phyloP scores from a whole-genome alignment of 169 alveolate species.

The Eimeria maxima region DNA sequence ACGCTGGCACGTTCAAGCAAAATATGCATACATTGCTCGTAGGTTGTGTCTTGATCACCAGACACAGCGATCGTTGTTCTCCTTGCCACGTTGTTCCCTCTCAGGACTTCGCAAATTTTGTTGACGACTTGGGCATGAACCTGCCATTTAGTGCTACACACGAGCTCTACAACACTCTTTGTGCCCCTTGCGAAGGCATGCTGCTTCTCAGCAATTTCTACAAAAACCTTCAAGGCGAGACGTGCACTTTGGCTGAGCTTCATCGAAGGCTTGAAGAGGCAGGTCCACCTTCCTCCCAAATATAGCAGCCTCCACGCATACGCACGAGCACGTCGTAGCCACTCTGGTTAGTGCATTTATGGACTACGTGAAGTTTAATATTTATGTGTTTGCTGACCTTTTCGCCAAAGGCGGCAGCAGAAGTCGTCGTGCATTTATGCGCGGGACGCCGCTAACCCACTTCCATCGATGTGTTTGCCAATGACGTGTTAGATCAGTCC shows the following conservation, averaged over 20 bases:
- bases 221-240: slow-evolving; percentile 79
- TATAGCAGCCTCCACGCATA: background rate
- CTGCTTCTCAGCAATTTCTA: slow-evolving; percentile 72
- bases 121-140: slow-evolving; percentile 83
- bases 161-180: slow-evolving; percentile 73
- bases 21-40: background rate
- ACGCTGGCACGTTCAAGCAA: too few species aligned
- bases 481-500: background rate
- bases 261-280: slow-evolving; percentile 84
- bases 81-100: background rate
- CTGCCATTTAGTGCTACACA: slow-evolving; percentile 72
- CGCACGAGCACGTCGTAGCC: background rate
- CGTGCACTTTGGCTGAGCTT: slow-evolving; percentile 77
- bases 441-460: background rate
- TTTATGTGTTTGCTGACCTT: too few species aligned
- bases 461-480: background rate
- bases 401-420: too few species aligned
- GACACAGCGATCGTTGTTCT: background rate
- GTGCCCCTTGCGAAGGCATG: slow-evolving; percentile 73
- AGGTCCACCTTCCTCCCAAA: background rate
- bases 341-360: background rate
- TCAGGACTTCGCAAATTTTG: slow-evolving; percentile 83
- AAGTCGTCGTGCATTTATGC: too few species aligned
- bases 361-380: too few species aligned
- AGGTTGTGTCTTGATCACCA: background rate